Base-by-base conservation (phyloP, 345 rosid species). In the Bruguiera sexangula region DNA sequence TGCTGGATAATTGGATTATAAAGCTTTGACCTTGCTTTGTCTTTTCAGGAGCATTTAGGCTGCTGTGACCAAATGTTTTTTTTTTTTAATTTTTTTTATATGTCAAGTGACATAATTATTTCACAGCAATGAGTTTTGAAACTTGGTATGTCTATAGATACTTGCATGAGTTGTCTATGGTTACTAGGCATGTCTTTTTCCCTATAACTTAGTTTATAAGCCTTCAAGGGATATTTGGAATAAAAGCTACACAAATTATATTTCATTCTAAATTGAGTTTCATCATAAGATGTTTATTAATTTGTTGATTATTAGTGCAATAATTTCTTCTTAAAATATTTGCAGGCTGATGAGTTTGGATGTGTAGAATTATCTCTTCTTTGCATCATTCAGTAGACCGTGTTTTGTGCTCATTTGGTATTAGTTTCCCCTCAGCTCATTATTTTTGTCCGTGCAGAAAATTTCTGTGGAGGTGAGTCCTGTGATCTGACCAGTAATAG, bases 391-490 rank as follows among this genome's bases (percentile, higher is more conserved):
- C 46, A 52, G 30, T 50, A 16, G 21, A 43, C 18, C 68, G 19
- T 65, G 52, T 16, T 51, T 52, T 68, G 8, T 31, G 9, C 30
- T 69, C 34, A 55, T 69, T 39, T 66, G 34, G 30, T 36, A 69
- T 73, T 10, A 64, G n/a, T 24, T 16, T 55, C 65, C 73, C 22
- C 26, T 52, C 46, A 22, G 8, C 69, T 67, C 54, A 65, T 69
- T 60, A 29, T 66, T 59, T 21, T 16, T 27, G 36, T 55, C 73
- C 67, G 54, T 62, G 50, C 87, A 89, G 98, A 89, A 77, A 89
- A 84, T 72, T 88, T 79, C 36, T 78, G 71, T 61, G 89, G 85
- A 71, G 82, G 82, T 57, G 85, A 86, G 65, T 84, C 75, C 75
- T 80, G 85, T 73, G 93, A 87, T 65, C 54, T 84, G 63, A 82